phyloP scores from a whole-genome alignment of 352 stramenopile genomes.

The Phytophthora ohioensis region DNA sequence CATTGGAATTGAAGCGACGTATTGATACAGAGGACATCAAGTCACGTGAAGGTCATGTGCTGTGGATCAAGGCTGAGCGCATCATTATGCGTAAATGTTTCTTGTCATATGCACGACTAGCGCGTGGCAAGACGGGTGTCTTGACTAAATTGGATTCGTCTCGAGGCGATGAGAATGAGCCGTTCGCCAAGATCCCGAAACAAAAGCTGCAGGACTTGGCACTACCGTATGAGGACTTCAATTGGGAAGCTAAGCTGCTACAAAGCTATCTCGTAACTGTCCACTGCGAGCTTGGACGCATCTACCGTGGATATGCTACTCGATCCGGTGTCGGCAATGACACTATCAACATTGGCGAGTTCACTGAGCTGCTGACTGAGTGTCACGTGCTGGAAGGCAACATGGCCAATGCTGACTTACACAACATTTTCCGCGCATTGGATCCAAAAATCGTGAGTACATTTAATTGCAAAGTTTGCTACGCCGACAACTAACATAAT shows the following conservation, averaged over 20 bases:
- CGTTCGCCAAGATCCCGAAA: slow-evolving; percentile 62
- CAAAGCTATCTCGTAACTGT: slow-evolving; percentile 76
- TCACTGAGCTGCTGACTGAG: slow-evolving; percentile 68
- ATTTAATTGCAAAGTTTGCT: background rate
- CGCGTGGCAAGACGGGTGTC: slow-evolving; percentile 69
- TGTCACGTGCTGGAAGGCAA: slow-evolving; percentile 70
- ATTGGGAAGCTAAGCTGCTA: slow-evolving; percentile 77
- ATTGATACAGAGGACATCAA: slow-evolving; percentile 68
- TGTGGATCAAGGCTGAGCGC: slow-evolving; percentile 76
- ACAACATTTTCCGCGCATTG: slow-evolving; percentile 50
- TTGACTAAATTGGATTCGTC: slow-evolving; percentile 57
- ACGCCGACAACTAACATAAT: background rate
- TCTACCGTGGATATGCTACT: slow-evolving; percentile 75
- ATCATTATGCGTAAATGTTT: slow-evolving; percentile 87
- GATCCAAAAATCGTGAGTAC: slow-evolving; percentile 57
- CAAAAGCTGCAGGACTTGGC: slow-evolving; percentile 60
- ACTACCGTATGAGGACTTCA: slow-evolving; percentile 70
- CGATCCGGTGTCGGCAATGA: slow-evolving; percentile 47
- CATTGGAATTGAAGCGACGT: slow-evolving; percentile 75
- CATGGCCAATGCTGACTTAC: slow-evolving; percentile 53
- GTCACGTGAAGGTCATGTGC: slow-evolving; percentile 64
- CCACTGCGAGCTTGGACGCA: slow-evolving; percentile 77
- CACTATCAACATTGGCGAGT: slow-evolving; percentile 62
- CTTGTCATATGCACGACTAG: slow-evolving; percentile 69
- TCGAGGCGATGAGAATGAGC: slow-evolving; percentile 63